A percentile compares a stretch with the other conserved stretches of the same genome.
Conservation (phyloP, 106 monocot genomes). For the Alisma plantagoaquatica region DNA sequence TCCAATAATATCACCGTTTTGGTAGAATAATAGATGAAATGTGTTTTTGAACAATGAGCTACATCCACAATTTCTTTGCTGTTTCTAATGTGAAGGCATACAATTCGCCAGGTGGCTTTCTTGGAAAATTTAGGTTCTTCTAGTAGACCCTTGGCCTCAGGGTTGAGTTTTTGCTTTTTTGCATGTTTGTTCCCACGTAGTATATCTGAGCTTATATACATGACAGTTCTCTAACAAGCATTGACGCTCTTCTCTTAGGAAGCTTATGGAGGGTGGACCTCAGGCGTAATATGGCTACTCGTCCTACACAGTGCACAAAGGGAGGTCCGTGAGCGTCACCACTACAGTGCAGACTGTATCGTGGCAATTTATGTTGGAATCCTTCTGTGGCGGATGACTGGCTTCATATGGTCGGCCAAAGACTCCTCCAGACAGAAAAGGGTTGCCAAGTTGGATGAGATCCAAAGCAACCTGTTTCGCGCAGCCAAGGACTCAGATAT, state of each 20-base stretch:
- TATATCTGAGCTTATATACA: too few relatives aligned
- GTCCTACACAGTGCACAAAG: slow-evolving; percentile 94
- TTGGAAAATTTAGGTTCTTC: too few relatives aligned
- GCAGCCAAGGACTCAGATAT: slow-evolving; percentile 86
- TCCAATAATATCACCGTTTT: too few relatives aligned
- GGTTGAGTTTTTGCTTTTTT: too few relatives aligned
- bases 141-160: too few relatives aligned
- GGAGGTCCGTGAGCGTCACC: slow-evolving; percentile 85
- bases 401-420: slow-evolving; percentile 77
- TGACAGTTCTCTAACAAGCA: too few relatives aligned
- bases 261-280: slow-evolving; percentile 95
- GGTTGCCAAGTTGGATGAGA: slow-evolving; percentile 58
- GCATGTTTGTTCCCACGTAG: too few relatives aligned
- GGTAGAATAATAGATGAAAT: too few relatives aligned
- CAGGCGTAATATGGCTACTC: slow-evolving; percentile 72
- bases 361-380: slow-evolving; percentile 96
- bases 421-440: slow-evolving; percentile 30
- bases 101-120: too few relatives aligned
- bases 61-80: not conserved
- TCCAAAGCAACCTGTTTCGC: slow-evolving; percentile 42
- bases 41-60: too few relatives aligned
- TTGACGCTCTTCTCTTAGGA: slow-evolving; percentile 46
- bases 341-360: slow-evolving; percentile 77
- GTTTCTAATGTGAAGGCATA: not conserved
- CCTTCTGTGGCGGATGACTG: slow-evolving; percentile 71